Base-by-base conservation (phyloP, 768 basidiomycete species). In the Nidularia sp. region DNA sequence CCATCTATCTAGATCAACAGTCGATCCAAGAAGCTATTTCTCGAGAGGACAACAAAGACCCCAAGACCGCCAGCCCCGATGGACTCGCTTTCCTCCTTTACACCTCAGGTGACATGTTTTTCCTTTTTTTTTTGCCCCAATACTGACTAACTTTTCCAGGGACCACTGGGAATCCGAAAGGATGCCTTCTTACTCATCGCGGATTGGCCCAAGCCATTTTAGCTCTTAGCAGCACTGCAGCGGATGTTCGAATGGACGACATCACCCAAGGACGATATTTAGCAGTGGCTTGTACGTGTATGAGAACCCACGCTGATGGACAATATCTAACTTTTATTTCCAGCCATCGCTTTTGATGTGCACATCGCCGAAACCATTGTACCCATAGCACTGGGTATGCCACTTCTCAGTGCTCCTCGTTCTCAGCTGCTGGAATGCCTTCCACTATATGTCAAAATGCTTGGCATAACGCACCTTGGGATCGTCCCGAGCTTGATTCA, bases 401-500 rank as follows among this genome's bases (percentile, higher is more conserved):
- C 74, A 5, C 58, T 79, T 13, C 52, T 75, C 47, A 73, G 71
- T 50, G 75, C 73, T 9, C 71, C 66, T 34, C 69, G 78, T 13
- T 66, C 77, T 22, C 73, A 76, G 56, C 64, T 79, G 31, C 64
- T 80, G 12, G 68, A 76, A 42, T 61, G 70, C 44, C 70, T 77
- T 15, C 68, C 73, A 10, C 57, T 56, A 22, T 63, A 71, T 50
- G 70, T 78, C 49, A 66, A 60, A 34, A 43, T 59, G 10, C 60
- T 77, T 4, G 68, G 64, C 3, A 65, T 80, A 25, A 79, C 79
- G 2, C 78, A 80, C 56, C 59, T 80, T 41, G 77, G 76, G 5
- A 74, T 79, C 36, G 79, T 80, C 13, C 78, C 78, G 4, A 78
- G 78, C 57, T 59, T 80, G 54, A 77, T 80, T 45, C 79, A 80